Base-by-base conservation (phyloP, 768 basidiomycete genomes). In the Termitomyces eurrhizus region DNA sequence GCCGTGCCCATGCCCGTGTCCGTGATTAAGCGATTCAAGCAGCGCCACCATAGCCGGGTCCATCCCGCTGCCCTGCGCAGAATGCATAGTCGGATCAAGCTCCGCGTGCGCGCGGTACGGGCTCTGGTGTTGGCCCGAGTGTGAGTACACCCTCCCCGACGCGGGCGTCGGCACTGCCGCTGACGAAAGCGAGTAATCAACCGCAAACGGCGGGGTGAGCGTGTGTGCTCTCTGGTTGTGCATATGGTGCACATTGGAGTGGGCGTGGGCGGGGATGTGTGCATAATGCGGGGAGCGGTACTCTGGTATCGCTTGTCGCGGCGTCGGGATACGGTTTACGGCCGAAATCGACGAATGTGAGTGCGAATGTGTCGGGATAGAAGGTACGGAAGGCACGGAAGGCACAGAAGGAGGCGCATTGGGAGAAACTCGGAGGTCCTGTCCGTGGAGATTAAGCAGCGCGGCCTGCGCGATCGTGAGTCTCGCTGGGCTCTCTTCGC, bases 401-500 rank as follows among this genome's bases (percentile, higher is more conserved):
- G 39, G 6, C 8, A 39, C 52, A 12, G 41, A 32, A 9, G 45
- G 33, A 53, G 45, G 26, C 21, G 26, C n/a, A 0, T 21, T 12
- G 4, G 48, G 32, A 8, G 52, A 24, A 63, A 62, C 66, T 35
- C 77, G 59, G 68, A 81, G 66, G 24, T 89, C 86, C 56, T 87
- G 83, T 7, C 90, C 90, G 57, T 83, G 87, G 46, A 91, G 78
- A 67, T 90, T 92, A 57, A 92, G 81, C 26, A 92, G 71, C 1
- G 90, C 83, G 6, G 90, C 90, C 66, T 90, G 89, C 0, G 90
- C 90, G 64, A 92, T 90, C 7, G 89, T 89, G 33, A 92, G 73
- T 18, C 86, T 79, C 12, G 80, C 80, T 4, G 87, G 84, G 9
- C 87, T 83, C 45, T 78, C 76, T 24, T 88, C 90, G 4, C 78